phyloP scores from a whole-genome alignment of 2,329 filamentous ascomycete species.

The Magnaporthiopsis incrustans region DNA sequence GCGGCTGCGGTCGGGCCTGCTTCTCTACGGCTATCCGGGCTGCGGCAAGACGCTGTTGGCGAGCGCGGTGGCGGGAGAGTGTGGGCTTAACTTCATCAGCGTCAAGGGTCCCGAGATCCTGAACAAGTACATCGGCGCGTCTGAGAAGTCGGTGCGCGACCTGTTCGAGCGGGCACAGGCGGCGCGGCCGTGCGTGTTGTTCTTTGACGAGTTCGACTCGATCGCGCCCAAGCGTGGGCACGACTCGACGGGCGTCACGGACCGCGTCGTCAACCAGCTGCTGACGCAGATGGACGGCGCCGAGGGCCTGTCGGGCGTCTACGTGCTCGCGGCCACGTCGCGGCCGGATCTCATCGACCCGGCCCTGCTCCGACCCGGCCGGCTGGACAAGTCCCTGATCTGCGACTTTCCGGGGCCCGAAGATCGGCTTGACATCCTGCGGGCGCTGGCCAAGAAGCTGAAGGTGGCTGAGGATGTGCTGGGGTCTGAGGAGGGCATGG shows the following conservation, averaged over 20 bases:
- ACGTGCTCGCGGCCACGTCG: constrained; percentile 90
- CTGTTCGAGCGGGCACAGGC: constrained; percentile 89
- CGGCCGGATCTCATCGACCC: constrained; percentile 94
- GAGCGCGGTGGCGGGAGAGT: constrained; percentile 94
- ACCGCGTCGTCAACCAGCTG: constrained; percentile 95
- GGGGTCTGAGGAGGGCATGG: constrained; percentile 45
- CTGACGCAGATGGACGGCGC: constrained; percentile 98
- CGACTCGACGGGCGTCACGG: constrained; percentile 96
- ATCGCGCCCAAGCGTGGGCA: constrained; percentile 96
- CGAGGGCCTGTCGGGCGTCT: constrained; percentile 88
- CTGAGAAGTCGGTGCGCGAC: constrained; percentile 91
- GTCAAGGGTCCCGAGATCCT: constrained; percentile 97
- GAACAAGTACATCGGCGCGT: constrained; percentile 98
- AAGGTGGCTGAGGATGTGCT: constrained; percentile 61
- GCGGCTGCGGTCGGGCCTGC: constrained; percentile 82
- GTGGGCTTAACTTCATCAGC: constrained; percentile 94
- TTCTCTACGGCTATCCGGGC: constrained; percentile 91
- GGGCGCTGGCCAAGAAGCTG: constrained; percentile 74
- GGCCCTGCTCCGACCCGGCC: constrained; percentile 80
- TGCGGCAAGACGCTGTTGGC: constrained; percentile 96
- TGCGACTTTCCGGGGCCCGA: constrained; percentile 78
- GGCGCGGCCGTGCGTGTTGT: constrained; percentile 86
- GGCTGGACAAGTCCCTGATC: constrained; percentile 85
- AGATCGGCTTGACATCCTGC: constrained; percentile 83
- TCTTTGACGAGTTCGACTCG: constrained; percentile 98